Percentiles rank a stretch among this genome's conserved stretches.
These are phyloP conservation scores for Stephanodiscus minutulus DNA, from an alignment of 108 stramenopile species.

Conservation along the genomic window DNA sequence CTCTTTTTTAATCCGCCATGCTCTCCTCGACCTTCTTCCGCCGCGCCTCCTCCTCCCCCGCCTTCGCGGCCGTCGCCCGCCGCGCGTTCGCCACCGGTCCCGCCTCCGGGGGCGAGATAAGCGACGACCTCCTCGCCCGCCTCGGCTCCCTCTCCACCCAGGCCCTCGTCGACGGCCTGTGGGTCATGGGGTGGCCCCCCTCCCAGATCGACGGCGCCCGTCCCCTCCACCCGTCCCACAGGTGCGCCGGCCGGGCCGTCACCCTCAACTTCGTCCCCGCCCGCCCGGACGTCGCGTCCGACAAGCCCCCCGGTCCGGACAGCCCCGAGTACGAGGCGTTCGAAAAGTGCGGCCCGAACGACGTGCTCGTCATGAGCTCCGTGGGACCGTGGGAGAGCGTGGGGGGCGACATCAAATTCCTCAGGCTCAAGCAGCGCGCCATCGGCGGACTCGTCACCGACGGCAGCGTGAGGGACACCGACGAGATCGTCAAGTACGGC, in stretches of 20 bases:
- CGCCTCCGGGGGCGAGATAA: slow-evolving; percentile 68
- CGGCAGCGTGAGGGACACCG: slow-evolving; percentile 88
- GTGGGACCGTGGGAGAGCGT: slow-evolving; percentile 86
- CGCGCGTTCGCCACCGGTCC: slow-evolving; percentile 79
- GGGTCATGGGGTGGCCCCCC: slow-evolving; percentile 92
- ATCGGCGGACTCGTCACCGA: slow-evolving; percentile 91
- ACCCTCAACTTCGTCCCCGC: slow-evolving; percentile 89
- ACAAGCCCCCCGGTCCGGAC: slow-evolving; percentile 84
- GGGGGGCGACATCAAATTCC: slow-evolving; percentile 91
- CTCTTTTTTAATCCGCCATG: slow-evolving; percentile 13
- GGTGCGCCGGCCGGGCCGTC: slow-evolving; percentile 85
- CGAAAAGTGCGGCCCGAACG: slow-evolving; percentile 90
- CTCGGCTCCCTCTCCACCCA: slow-evolving; percentile 82
- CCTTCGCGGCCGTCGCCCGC: slow-evolving; percentile 11
- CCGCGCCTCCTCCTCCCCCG: slow-evolving; percentile 12
- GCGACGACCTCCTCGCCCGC: slow-evolving; percentile 78
- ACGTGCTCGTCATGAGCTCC: slow-evolving; percentile 83
- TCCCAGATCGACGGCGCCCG: slow-evolving; percentile 87
- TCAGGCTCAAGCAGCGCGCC: slow-evolving; percentile 77
- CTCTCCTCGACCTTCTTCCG: slow-evolving; percentile 19
- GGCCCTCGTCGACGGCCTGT: slow-evolving; percentile 88
- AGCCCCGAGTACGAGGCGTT: slow-evolving; percentile 92
- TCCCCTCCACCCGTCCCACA: slow-evolving; percentile 69
- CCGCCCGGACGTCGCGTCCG: slow-evolving; percentile 83
- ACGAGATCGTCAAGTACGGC: slow-evolving; percentile 90